Evolutionary conservation across 345 rosid genomes (phyloP).

Genomic region (Eucalyptus melliodora): DNA sequence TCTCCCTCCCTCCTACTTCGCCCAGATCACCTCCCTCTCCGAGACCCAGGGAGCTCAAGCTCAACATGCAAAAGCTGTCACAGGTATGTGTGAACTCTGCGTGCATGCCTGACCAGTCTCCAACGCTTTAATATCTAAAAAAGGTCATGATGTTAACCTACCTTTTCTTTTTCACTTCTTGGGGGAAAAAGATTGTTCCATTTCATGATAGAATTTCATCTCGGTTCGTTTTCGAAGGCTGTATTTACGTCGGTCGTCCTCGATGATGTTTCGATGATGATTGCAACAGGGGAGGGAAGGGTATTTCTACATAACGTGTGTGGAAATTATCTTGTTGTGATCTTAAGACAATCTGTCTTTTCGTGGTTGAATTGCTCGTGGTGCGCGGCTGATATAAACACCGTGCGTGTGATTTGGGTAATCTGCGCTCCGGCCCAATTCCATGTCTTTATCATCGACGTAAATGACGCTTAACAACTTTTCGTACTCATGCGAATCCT

Average conservation of each 20-base stretch:
- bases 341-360: background rate
- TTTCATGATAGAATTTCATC: background rate
- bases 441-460: background rate
- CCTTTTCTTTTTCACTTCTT: background rate
- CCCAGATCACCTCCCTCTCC: background rate
- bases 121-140: background rate
- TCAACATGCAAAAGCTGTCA: conserved; percentile 3
- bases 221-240: background rate
- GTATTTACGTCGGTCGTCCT: background rate
- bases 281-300: background rate
- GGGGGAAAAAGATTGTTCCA: background rate
- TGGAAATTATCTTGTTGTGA: background rate
- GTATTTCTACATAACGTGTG: background rate
- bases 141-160: background rate
- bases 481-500: background rate
- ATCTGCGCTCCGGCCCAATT: background rate
- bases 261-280: background rate
- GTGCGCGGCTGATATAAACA: background rate
- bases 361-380: background rate
- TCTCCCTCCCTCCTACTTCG: conserved; percentile 16
- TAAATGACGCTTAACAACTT: background rate
- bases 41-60: conserved; percentile 6
- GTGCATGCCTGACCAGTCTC: background rate
- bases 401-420: background rate
- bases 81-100: conserved; percentile 10